Percentiles rank a stretch among this genome's conserved stretches.
phyloP scores from a whole-genome alignment of 192 early-diverging fungal genomes.

The Kickxella alabastrina region DNA sequence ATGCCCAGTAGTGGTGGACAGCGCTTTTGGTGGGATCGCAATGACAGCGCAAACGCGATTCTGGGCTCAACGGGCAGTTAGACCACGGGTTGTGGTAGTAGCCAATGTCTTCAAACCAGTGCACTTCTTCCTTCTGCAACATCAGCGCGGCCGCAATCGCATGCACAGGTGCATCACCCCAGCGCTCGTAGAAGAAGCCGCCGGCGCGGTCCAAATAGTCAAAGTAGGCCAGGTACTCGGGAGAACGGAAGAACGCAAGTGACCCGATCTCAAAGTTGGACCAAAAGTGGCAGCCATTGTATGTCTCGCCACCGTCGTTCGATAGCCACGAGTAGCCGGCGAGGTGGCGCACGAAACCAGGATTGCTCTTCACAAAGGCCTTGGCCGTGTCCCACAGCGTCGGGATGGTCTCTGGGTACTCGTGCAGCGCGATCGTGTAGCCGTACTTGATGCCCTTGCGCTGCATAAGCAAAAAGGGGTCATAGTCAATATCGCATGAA shows the following conservation, averaged over 20 bases:
- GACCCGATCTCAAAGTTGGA: constrained; percentile 79
- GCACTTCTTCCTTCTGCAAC: constrained; percentile 55
- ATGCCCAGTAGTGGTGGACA: constrained; percentile 43
- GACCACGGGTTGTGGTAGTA: constrained; percentile 58
- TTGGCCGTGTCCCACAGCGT: constrained; percentile 67
- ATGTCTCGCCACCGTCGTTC: constrained; percentile 53
- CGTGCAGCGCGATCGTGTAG: constrained; percentile 70
- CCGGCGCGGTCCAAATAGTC: constrained; percentile 68
- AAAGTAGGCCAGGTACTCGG: constrained; percentile 66
- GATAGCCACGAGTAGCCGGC: constrained; percentile 56
- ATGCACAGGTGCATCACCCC: constrained; percentile 74
- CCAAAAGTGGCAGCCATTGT: constrained; percentile 86
- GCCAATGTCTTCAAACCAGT: constrained; percentile 73
- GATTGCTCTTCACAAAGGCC: constrained; percentile 51
- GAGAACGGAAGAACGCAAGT: constrained; percentile 62
- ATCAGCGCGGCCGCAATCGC: constrained; percentile 58
- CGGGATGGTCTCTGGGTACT: constrained; percentile 66
- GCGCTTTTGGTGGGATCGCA: constrained; percentile 49
- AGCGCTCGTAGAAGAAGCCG: constrained; percentile 83
- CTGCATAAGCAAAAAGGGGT: constrained; percentile 79
- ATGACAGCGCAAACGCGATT: constrained; percentile 39
- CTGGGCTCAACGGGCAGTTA: constrained; percentile 40
- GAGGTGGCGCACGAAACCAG: constrained; percentile 49
- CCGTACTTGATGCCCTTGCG: constrained; percentile 76
- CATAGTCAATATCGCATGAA: constrained; percentile 76